These are phyloP conservation scores for Hydnum rufescens DNA, from an alignment of 768 basidiomycete species.

Conservation along the genomic window DNA sequence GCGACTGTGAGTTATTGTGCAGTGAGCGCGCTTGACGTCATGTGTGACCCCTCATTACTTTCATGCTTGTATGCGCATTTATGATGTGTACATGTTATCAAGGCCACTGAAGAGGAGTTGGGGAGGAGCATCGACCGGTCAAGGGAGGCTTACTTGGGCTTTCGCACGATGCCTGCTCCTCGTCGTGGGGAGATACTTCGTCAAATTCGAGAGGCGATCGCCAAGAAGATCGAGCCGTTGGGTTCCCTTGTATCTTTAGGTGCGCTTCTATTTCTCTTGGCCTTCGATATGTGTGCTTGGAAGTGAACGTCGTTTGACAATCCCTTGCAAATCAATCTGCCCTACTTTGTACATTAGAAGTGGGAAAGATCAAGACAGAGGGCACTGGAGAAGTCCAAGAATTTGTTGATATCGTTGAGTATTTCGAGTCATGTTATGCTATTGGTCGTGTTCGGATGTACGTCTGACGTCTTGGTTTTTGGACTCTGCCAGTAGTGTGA, in stretches of 20 bases:
- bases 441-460: not conserved
- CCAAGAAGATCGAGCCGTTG: slow-evolving; percentile 57
- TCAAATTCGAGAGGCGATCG: slow-evolving; percentile 68
- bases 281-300: not conserved
- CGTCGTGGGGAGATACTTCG: slow-evolving; percentile 73
- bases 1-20: slow-evolving; percentile 33
- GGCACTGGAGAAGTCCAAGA: slow-evolving; percentile 89
- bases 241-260: slow-evolving; percentile 50
- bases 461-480: not conserved
- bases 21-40: not conserved
- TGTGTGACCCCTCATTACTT: not conserved
- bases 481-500: slow-evolving; percentile 41
- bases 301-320: no score
- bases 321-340: slow-evolving; percentile 7
- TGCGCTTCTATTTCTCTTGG: slow-evolving; percentile 45
- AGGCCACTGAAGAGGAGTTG: slow-evolving; percentile 59
- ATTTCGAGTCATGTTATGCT: not conserved
- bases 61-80: no score
- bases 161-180: slow-evolving; percentile 70
- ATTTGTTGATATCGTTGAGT: slow-evolving; percentile 77
- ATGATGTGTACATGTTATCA: slow-evolving; percentile 10
- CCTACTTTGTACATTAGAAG: slow-evolving; percentile 14
- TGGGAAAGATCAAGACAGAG: slow-evolving; percentile 71
- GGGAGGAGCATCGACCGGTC: slow-evolving; percentile 45
- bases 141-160: slow-evolving; percentile 47